Evolutionary conservation across 495 filamentous ascomycete genomes (phyloP), one percentile per base, ranked within the genome.

Genomic region (Annulohypoxylon moriforme): DNA sequence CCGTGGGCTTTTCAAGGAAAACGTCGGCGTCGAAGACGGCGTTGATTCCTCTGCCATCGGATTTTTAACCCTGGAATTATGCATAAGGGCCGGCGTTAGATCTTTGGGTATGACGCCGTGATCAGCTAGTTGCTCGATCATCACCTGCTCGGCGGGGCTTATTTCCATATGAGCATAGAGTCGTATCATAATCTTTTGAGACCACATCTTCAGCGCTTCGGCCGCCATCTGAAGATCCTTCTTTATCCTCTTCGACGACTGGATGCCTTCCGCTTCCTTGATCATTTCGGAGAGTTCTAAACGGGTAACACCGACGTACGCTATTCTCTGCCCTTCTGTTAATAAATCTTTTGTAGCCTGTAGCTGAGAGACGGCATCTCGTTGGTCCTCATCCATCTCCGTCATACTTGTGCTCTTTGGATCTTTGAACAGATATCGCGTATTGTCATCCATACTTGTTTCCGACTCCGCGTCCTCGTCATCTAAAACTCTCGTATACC

Each of bases 131-230:
- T 99, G 96, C 79, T 99, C 96, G 70, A 99, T 98, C 96, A 99
- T 99, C 74, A 99, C 83, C 82, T 99, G 96, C 83, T 99, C 96
- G 61, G 85, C 87, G 22, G 91, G 77, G 74, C 89, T 92, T 73
- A 99, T 94, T 60, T 99, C 96, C 96, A 99, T 98, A 81, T 99
- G 96, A 18, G 86, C 81, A 79, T 98, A 98, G 34, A 99, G 75
- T 62, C 94, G 89, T 11, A 96, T 86, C 93, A 98, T 98, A 85
- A 97, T 96, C 80, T 94, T 94, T 76, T 98, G 96, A 58, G 92
- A 89, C 95, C 95, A 99, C 90, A 97, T 98, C 78, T 91, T 91
- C 84, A 92, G 91, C 40, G 87, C 86, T 80, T 98, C 96, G 9
- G 88, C 80, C 1, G 90, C 89, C 56, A 90, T 77, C 18, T 86